These are phyloP conservation scores for Ogataea polymorpha DNA, from an alignment of 805 yeast genomes.

Conservation along the genomic window DNA sequence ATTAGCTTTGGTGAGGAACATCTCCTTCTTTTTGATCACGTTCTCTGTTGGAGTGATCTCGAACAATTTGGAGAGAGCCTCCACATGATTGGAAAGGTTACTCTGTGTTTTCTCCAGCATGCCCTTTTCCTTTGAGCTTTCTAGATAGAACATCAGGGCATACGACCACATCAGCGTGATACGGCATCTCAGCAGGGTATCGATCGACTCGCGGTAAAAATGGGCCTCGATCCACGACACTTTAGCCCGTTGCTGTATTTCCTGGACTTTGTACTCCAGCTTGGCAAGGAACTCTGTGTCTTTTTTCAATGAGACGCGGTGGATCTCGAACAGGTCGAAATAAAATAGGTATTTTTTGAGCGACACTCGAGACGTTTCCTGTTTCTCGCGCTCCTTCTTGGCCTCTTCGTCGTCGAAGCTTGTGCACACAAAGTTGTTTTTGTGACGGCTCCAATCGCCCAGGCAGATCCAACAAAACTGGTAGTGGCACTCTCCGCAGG, in stretches of 20 bases:
- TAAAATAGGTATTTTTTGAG: constrained; percentile 70
- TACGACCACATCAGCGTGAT: constrained; percentile 87
- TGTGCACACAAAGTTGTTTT: constrained; percentile 59
- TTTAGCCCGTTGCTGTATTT: constrained; percentile 60
- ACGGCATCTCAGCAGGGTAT: constrained; percentile 63
- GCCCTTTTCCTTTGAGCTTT: constrained; percentile 38
- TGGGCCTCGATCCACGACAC: constrained; percentile 87
- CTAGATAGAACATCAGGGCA: constrained; percentile 70
- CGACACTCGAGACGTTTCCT: constrained; percentile 43
- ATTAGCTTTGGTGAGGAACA: constrained; percentile 24
- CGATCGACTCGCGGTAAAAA: constrained; percentile 71
- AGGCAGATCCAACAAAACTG: constrained; percentile 95
- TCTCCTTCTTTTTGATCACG: constrained; percentile 25
- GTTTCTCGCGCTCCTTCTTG: constrained; percentile 37
- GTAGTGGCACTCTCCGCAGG: constrained; percentile 68
- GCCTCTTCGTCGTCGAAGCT: constrained; percentile 45
- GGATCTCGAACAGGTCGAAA: constrained; percentile 70
- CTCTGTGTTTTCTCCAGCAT: constrained; percentile 50
- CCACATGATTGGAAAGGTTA: constrained; percentile 27
- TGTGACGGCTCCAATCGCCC: constrained; percentile 72
- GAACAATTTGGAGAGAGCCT: constrained; percentile 34
- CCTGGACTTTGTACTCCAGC: constrained; percentile 61
- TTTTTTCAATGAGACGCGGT: constrained; percentile 70
- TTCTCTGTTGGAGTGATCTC: constrained; percentile 29
- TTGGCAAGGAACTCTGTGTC: constrained; percentile 63